Evolutionary conservation across 129 eudicot species (phyloP).

Genomic region (Escallonia rubra): DNA sequence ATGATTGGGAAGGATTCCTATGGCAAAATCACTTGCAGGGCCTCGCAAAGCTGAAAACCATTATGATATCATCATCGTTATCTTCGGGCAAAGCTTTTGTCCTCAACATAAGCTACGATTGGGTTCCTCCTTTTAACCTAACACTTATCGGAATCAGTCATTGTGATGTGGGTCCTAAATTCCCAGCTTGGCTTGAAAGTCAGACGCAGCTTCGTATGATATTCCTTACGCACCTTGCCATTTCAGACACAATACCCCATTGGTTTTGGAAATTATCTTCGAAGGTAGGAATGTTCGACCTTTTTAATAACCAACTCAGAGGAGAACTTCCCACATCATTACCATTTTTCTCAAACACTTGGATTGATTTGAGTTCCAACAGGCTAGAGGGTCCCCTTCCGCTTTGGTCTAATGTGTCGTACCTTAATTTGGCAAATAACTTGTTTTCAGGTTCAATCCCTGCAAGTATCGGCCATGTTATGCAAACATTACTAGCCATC

Average conservation of each 20-base stretch:
- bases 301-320: not conserved
- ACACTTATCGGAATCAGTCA: not conserved
- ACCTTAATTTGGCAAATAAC: not conserved
- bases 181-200: constrained; percentile 2
- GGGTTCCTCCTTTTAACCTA: not conserved
- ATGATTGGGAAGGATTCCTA: no score
- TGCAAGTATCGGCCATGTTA: not conserved
- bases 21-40: no score
- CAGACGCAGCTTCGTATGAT: not conserved
- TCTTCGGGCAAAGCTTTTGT: not conserved
- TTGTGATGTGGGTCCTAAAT: not conserved
- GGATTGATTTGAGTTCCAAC: not conserved
- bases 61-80: constrained; percentile 5
- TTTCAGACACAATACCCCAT: not conserved
- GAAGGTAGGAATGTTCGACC: not conserved
- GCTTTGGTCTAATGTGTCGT: not conserved
- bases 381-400: not conserved
- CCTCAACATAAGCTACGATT: not conserved
- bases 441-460: not conserved
- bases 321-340: not conserved
- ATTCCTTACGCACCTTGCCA: not conserved
- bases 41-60: not conserved
- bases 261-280: not conserved
- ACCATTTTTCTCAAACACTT: not conserved
- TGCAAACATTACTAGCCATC: not conserved